Conservation (phyloP, 768 basidiomycete species). For the Rhizopogon vinicolor region DNA sequence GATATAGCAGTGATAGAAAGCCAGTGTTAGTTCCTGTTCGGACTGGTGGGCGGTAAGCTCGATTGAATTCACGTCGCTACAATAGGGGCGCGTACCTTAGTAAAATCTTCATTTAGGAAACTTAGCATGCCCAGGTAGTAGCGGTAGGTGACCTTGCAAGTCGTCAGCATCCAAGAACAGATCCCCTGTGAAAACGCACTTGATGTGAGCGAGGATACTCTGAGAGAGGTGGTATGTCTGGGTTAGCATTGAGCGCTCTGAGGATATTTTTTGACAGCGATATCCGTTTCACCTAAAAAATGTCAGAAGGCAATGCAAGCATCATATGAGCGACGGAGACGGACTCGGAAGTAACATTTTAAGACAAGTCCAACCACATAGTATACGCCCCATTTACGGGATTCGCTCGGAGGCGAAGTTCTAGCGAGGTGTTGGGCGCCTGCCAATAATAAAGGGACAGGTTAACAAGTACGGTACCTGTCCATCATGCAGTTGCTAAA, state of each 20-base stretch:
- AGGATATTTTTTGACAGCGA: conserved; percentile 90
- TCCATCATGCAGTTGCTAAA: conserved; percentile 90
- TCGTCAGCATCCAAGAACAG: conserved; percentile 13
- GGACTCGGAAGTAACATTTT: conserved; percentile 91
- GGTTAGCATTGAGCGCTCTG: conserved; percentile 80
- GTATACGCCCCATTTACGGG: conserved; percentile 89
- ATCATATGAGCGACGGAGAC: conserved; percentile 21
- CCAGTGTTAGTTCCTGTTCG: conserved; percentile 81
- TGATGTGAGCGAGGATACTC: conserved; percentile 84
- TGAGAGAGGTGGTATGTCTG: conserved; percentile 75
- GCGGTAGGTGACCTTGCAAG: conserved; percentile 77
- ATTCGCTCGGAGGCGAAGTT: conserved; percentile 64
- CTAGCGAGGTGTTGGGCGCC: conserved; percentile 27
- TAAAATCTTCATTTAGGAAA: conserved; percentile 90
- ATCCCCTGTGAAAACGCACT: conserved; percentile 35
- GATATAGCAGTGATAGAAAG: conserved; percentile 79
- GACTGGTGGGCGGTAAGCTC: conserved; percentile 43
- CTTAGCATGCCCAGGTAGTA: conserved; percentile 95
- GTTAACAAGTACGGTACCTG: conserved; percentile 34
- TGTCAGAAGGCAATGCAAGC: conserved; percentile 1
- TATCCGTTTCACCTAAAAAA: conserved; percentile 76
- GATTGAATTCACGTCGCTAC: not conserved
- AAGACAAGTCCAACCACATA: conserved; percentile 87
- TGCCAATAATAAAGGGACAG: not conserved
- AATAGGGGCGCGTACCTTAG: conserved; percentile 47